These are phyloP conservation scores for Wallacemonas rigidus DNA, from an alignment of 208 protist genomes.

Conservation along the genomic window DNA sequence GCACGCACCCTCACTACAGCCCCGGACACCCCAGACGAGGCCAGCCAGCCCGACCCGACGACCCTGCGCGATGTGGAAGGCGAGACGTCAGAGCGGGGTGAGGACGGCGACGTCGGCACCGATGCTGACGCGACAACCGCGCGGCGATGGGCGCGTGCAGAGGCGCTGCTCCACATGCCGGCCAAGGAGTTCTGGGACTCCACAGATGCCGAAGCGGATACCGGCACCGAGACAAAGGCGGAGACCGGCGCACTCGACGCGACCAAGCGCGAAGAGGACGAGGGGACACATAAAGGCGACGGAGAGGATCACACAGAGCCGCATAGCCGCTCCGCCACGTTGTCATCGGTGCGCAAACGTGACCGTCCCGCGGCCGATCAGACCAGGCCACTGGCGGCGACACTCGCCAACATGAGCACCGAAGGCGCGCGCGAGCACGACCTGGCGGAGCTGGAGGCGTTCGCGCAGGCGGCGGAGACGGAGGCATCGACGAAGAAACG, in stretches of 20 bases:
- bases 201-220: conserved; percentile 1
- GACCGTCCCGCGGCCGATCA: too few species aligned
- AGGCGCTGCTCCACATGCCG: conserved; percentile 24
- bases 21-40: conserved; percentile 6
- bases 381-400: not conserved
- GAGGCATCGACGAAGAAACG: not conserved
- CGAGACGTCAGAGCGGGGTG: not conserved
- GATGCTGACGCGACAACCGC: conserved; percentile 11
- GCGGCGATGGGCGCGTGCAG: conserved; percentile 23
- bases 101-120: conserved; percentile 16
- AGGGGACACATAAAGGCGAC: not conserved
- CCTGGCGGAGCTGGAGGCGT: conserved; percentile 56
- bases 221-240: not conserved
- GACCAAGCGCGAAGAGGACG: not conserved
- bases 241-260: not conserved
- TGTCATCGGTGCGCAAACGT: too few species aligned
- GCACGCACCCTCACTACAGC: not conserved
- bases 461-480: conserved; percentile 12
- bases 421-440: conserved; percentile 45
- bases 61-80: too few species aligned
- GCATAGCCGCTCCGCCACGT: not conserved
- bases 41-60: not conserved
- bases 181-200: conserved; percentile 24
- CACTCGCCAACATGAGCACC: conserved; percentile 24
- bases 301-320: conserved; percentile 9